Conservation (phyloP, 148 eudicot species). For the Rhododendron molle region DNA sequence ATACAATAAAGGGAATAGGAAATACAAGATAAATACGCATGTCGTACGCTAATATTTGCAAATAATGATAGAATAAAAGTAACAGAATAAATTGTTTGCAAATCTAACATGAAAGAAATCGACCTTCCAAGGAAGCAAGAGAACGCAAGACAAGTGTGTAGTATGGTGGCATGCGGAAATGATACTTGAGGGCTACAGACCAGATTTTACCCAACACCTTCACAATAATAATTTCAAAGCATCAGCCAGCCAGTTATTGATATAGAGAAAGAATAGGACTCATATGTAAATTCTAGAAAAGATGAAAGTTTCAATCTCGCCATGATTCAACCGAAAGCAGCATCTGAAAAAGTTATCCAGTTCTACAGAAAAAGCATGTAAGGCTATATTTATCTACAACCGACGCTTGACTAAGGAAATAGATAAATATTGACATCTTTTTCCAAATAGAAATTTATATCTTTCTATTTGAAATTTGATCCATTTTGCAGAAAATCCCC, state of each 20-base stretch:
- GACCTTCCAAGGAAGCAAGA: slow-evolving; percentile 98
- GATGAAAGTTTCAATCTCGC: not conserved
- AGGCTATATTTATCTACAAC: not conserved
- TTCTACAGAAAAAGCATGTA: not conserved
- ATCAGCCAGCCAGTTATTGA: not conserved
- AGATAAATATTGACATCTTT: not conserved
- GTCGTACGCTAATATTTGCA: not conserved
- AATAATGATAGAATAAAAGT: not conserved
- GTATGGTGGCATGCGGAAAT: slow-evolving; percentile 94
- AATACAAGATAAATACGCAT: not conserved
- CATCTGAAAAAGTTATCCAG: not conserved
- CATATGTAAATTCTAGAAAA: not conserved
- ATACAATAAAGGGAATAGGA: not conserved
- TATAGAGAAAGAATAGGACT: not conserved
- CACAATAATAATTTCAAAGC: slow-evolving; percentile 16
- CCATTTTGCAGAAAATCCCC: not conserved
- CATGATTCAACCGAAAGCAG: not conserved
- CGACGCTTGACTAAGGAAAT: not conserved
- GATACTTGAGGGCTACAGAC: slow-evolving; percentile 85
- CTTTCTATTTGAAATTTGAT: not conserved
- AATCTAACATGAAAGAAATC: not conserved
- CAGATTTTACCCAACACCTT: slow-evolving; percentile 90
- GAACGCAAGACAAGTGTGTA: slow-evolving; percentile 82
- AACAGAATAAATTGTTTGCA: not conserved
- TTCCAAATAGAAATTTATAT: not conserved